Conservation (phyloP, 2,329 filamentous ascomycete species). For the Lachnellula hyalina region DNA sequence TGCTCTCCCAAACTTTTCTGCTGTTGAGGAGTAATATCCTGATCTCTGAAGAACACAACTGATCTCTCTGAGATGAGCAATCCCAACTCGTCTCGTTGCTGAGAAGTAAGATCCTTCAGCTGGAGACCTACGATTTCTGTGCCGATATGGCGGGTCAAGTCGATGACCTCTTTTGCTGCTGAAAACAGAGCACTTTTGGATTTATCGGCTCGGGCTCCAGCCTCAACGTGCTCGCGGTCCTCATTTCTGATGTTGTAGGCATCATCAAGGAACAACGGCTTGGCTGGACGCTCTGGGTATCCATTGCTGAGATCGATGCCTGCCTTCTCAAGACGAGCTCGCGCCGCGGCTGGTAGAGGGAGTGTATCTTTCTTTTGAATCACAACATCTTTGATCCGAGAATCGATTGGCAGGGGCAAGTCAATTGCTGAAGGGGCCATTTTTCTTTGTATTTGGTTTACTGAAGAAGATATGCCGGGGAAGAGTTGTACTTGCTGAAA, state of each 20-base stretch:
- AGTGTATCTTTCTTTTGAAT: constrained; percentile 60
- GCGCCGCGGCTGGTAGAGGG: constrained; percentile 51
- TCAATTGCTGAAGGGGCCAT: constrained; percentile 39
- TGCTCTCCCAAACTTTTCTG: constrained; percentile 58
- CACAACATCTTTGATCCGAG: constrained; percentile 58
- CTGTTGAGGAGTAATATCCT: constrained; percentile 53
- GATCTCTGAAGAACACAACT: constrained; percentile 31
- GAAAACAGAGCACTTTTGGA: constrained; percentile 55
- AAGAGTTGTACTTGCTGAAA: no score
- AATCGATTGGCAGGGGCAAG: constrained; percentile 52
- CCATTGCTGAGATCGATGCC: constrained; percentile 65
- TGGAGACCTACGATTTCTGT: constrained; percentile 35
- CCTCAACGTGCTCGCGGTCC: constrained; percentile 51
- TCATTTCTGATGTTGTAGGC: constrained; percentile 59
- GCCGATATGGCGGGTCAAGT: constrained; percentile 30
- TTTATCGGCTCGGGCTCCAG: constrained; percentile 59
- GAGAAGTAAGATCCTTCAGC: constrained; percentile 30
- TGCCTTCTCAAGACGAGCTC: constrained; percentile 58
- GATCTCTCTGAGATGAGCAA: constrained; percentile 33
- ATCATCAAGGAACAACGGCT: constrained; percentile 64
- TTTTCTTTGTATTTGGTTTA: constrained; percentile 5
- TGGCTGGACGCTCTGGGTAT: constrained; percentile 65
- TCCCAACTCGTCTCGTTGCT: constrained; percentile 35
- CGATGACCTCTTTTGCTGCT: constrained; percentile 47
- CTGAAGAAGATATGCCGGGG: background rate